Base-by-base conservation (phyloP, 2,329 filamentous ascomycete genomes). In the Colletotrichum shisoi region DNA sequence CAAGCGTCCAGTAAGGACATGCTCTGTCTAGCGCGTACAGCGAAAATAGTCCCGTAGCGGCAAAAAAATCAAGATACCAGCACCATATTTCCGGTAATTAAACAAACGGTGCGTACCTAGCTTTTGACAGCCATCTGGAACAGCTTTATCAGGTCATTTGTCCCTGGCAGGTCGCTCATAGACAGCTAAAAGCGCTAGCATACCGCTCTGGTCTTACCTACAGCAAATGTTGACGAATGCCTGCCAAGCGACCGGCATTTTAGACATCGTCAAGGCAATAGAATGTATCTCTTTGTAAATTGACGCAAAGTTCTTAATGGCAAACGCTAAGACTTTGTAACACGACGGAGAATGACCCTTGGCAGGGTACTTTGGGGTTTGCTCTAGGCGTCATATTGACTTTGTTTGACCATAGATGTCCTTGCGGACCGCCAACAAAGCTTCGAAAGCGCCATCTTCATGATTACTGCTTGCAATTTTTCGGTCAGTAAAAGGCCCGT, bases 281-380 rank as follows among this genome's bases (percentile, higher is more conserved):
- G 69, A 58, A 82, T 89, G 87, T 94, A 86, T 93, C 91, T 93
- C 91, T 87, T 84, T 54, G 78, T 84, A 85, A 85, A 87, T 92
- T 90, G 92, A 94, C 91, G 91, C 92, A 93, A 90, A 87, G 85
- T 87, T 87, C 85, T 79, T 93, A 91, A 91, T 89, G 76, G 90
- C 89, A 81, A 80, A 78, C 79, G 87, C 89, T 91, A 85, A 85
- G 82, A 91, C 84, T 86, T 88, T 93, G 92, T 92, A 94, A 94
- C 91, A 94, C 91, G 90, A 92, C 87, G 89, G 91, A 93, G 91
- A 85, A 92, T 88, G 37, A 90, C 89, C 87, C 89, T 92, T 92
- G 90, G 90, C 89, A 92, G 90, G 87, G 89, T 90, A 85, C n/a
- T 84, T 88, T 89, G 81, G 84, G 85, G 81, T 90, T 85, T 83